These are phyloP conservation scores for Pythium oligandrum DNA, from an alignment of 352 stramenopile genomes.

Conservation along the genomic window DNA sequence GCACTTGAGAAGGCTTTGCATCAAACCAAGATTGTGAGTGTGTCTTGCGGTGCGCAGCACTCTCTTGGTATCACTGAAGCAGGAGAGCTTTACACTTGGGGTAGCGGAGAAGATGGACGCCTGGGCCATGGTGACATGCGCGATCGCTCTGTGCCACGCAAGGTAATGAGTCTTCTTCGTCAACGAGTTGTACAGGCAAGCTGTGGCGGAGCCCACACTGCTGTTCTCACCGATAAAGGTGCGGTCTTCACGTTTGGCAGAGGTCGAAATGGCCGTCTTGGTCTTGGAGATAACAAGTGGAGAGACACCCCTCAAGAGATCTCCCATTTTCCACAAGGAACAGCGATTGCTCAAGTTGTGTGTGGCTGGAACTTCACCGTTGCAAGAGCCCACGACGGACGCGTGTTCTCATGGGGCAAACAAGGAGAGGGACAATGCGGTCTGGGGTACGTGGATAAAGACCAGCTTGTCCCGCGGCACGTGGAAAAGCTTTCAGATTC, in stretches of 20 bases:
- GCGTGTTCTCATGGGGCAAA: slow-evolving; percentile 84
- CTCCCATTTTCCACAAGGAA: slow-evolving; percentile 32
- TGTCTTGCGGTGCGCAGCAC: slow-evolving; percentile 74
- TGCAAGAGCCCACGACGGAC: slow-evolving; percentile 39
- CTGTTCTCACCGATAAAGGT: slow-evolving; percentile 56
- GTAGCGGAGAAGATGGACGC: slow-evolving; percentile 74
- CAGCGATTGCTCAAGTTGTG: slow-evolving; percentile 40
- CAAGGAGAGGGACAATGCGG: slow-evolving; percentile 85
- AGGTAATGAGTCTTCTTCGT: slow-evolving; percentile 74
- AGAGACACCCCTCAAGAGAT: slow-evolving; percentile 62
- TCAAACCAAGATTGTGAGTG: slow-evolving; percentile 45
- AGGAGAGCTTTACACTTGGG: slow-evolving; percentile 80
- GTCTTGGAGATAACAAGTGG: slow-evolving; percentile 73
- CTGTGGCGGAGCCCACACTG: slow-evolving; percentile 75
- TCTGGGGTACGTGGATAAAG: slow-evolving; percentile 73
- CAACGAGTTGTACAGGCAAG: slow-evolving; percentile 63
- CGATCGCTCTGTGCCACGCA: slow-evolving; percentile 63
- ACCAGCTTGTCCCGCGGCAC: slow-evolving; percentile 58
- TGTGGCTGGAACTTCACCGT: slow-evolving; percentile 85
- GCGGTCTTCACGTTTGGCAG: slow-evolving; percentile 70
- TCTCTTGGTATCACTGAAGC: slow-evolving; percentile 62
- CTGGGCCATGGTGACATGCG: slow-evolving; percentile 80
- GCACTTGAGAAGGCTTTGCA: slow-evolving; percentile 76
- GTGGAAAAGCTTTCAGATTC: slow-evolving; percentile 42
- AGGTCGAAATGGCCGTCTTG: slow-evolving; percentile 66